These are phyloP conservation scores for Sistotremastrum suecicum DNA, from an alignment of 768 basidiomycete species.

Conservation along the genomic window DNA sequence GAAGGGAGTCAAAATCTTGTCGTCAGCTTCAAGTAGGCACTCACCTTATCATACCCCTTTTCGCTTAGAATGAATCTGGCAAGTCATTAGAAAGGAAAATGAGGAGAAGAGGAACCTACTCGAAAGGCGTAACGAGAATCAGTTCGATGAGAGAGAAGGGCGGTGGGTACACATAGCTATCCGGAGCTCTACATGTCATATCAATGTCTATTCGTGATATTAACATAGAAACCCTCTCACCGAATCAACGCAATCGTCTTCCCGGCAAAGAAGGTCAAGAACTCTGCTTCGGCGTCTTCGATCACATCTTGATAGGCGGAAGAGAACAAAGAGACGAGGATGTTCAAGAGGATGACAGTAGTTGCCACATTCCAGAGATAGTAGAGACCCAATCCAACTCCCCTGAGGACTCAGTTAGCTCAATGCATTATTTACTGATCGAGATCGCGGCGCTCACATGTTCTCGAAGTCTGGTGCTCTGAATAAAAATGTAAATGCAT, in stretches of 20 bases:
- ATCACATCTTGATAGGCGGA: constrained; percentile 83
- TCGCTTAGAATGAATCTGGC: constrained; percentile 23
- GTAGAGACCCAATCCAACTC: constrained; percentile 50
- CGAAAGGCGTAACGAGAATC: constrained; percentile 69
- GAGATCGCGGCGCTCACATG: constrained; percentile 32
- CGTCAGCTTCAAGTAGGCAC: constrained; percentile 6
- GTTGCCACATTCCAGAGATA: constrained; percentile 83
- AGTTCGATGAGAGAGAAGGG: constrained; percentile 86
- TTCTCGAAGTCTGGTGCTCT: constrained; percentile 57
- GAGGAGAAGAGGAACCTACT: constrained; percentile 36
- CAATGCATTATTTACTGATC: background rate
- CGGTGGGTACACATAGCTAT: constrained; percentile 56
- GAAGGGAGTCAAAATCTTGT: background rate
- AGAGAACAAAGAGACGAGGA: constrained; percentile 90
- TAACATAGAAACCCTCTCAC: constrained; percentile 64
- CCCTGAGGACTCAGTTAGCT: background rate
- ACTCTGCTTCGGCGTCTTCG: constrained; percentile 79
- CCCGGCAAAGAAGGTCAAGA: constrained; percentile 77
- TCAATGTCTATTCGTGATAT: constrained; percentile 12
- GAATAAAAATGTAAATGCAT: background rate
- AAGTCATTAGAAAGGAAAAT: constrained; percentile 21
- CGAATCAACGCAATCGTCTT: constrained; percentile 80
- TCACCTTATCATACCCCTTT: constrained; percentile 46
- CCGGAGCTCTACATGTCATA: background rate
- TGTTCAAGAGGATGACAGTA: constrained; percentile 76